Percentiles rank a stretch among this genome's conserved stretches.
Conservation (phyloP, 192 early-diverging fungal genomes). For the Jimgerdemannia lactiflua region DNA sequence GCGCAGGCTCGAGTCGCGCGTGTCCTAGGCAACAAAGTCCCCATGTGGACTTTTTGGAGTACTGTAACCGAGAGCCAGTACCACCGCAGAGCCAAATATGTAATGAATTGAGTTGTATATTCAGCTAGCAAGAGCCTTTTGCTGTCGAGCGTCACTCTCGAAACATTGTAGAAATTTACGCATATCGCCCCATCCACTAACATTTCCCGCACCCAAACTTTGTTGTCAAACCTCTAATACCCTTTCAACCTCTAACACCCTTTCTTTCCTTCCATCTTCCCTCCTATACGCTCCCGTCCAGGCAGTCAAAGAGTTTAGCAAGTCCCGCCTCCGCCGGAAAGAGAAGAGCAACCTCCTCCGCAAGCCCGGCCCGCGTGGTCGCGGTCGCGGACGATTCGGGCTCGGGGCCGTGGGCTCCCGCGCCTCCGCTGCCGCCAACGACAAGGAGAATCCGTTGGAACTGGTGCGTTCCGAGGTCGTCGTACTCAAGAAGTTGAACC, state of each 20-base stretch:
- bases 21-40: no score
- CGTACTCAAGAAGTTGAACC: conserved; percentile 92
- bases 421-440: conserved; percentile 3
- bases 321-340: conserved; percentile 75
- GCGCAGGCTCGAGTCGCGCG: no score
- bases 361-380: conserved; percentile 37
- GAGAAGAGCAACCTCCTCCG: conserved; percentile 55
- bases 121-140: no score
- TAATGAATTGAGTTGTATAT: no score
- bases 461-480: conserved; percentile 89
- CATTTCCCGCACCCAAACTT: no score
- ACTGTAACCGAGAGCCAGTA: no score
- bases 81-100: no score
- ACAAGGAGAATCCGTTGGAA: conserved; percentile 72
- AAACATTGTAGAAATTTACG: no score
- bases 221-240: no score
- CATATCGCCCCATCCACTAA: no score
- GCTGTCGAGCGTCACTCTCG: no score
- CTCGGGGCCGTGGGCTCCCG: conserved; percentile 48
- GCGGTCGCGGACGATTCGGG: conserved; percentile 51
- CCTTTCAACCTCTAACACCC: background rate
- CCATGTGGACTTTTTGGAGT: no score
- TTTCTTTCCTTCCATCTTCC: background rate
- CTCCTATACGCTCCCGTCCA: conserved; percentile 16
- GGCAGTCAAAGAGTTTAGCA: conserved; percentile 95